Evolutionary conservation across 768 basidiomycete species (phyloP).

Genomic region (Suillus placidus): DNA sequence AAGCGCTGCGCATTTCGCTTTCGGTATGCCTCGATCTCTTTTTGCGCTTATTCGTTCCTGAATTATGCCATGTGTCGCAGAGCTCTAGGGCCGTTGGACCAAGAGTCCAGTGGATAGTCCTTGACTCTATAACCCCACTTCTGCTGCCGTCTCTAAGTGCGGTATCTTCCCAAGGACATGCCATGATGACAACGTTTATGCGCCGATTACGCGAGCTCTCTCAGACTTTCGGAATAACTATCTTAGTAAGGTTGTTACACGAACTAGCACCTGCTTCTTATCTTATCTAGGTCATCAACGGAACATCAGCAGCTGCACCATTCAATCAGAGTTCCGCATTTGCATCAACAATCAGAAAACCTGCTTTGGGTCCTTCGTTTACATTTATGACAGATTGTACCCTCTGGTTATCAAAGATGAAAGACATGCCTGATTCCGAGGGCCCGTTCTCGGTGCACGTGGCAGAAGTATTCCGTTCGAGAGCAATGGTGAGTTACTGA

Average conservation of each 20-base stretch:
- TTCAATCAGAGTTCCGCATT: constrained; percentile 38
- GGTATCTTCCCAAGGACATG: constrained; percentile 74
- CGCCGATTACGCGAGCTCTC: constrained; percentile 57
- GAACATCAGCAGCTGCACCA: constrained; percentile 42
- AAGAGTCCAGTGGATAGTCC: constrained; percentile 51
- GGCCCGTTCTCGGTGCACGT: constrained; percentile 30
- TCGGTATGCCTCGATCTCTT: constrained; percentile 28
- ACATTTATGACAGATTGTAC: constrained; percentile 72
- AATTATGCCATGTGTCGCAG: constrained; percentile 15
- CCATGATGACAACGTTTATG: constrained; percentile 74
- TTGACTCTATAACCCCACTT: constrained; percentile 68
- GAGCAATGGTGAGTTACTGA: constrained; percentile 41
- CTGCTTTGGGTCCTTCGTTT: constrained; percentile 77
- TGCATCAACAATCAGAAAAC: constrained; percentile 51
- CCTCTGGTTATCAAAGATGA: constrained; percentile 59
- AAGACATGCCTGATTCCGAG: constrained; percentile 18
- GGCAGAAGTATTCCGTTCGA: constrained; percentile 48
- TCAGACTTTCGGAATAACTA: constrained; percentile 43
- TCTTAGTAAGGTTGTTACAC: constrained; percentile 50
- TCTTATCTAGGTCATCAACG: constrained; percentile 59
- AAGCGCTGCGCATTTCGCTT: constrained; percentile 39
- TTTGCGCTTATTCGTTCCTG: background rate
- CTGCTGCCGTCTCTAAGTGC: constrained; percentile 65
- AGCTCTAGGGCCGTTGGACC: constrained; percentile 12
- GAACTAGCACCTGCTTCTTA: background rate